These are phyloP conservation scores for Alternaria sp. DNA, from an alignment of 2,329 filamentous ascomycete genomes.

Conservation along the genomic window DNA sequence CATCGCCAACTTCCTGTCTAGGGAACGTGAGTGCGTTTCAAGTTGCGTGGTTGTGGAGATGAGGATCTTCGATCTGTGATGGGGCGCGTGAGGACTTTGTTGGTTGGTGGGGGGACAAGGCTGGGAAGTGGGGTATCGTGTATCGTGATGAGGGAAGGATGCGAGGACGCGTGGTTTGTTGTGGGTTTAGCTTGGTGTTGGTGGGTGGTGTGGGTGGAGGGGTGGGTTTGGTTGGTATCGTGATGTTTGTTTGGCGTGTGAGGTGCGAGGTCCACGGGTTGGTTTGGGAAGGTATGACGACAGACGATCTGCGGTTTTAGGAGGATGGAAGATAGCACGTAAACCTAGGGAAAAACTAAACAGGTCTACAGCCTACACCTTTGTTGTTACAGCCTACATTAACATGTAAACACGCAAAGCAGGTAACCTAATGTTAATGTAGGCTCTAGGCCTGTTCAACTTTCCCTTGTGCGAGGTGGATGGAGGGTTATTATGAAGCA, in stretches of 20 bases:
- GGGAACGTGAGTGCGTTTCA: neutral
- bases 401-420: too few species aligned
- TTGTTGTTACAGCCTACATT: too few species aligned
- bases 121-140: neutral
- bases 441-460: too few species aligned
- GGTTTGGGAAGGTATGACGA: slow-evolving; percentile 5
- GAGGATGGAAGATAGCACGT: too few species aligned
- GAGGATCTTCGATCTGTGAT: neutral
- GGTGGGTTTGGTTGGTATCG: neutral
- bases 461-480: too few species aligned
- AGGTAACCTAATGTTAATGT: too few species aligned
- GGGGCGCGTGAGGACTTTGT: neutral
- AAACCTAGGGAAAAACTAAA: too few species aligned
- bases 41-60: neutral
- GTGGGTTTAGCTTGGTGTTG: neutral
- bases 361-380: too few species aligned
- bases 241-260: neutral
- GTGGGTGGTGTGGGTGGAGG: neutral
- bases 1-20: neutral
- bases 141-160: neutral
- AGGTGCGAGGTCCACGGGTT: neutral
- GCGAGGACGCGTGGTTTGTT: neutral
- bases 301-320: neutral
- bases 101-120: neutral
- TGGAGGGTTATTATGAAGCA: too few species aligned